Base-by-base conservation (phyloP, 2,329 filamentous ascomycete species). In the Nigrospora sphaerica region DNA sequence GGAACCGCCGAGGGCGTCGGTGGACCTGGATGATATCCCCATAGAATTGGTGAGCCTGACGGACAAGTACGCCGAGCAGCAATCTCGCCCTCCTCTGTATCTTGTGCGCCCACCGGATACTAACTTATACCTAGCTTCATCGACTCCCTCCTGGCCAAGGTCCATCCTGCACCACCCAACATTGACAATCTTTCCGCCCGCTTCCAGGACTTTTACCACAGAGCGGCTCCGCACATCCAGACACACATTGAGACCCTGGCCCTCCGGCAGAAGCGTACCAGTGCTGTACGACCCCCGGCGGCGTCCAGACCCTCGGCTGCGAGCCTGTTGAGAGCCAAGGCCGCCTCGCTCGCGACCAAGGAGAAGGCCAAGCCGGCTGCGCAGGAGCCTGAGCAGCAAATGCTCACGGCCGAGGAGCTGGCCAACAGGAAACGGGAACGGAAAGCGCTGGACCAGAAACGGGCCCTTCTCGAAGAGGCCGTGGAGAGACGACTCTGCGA, bases 191-290 rank as follows among this genome's bases (percentile, higher is more conserved):
- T 97, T 14, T 86, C 90, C 10, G 77, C 80, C n/a, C 75, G 93
- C 45, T 97, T 97, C 62, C 93, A 98, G 66, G 89, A 95, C 47
- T 98, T 97, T 64, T 98, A 98, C 62, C 72, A 78, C 37, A 78
- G 83, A 47, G 88, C 91, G 18, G 85, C 89, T 12, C 77, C 82
- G 2, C 88, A 93, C 56, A 91, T 97, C 49, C 80, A 81, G 45
- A 95, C 89, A 1, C 91, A 97, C 62, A 88, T 96, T 53, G 86
- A 85, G 33, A 81, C 85, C 2, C 73, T 96, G 13, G 85, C 86
- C 3, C 85, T 84, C 17, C 80, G 83, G 37, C 80, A 93, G 54
- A 86, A 80, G 48, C 83, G 88, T 33, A 81, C 86, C 50, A 72
- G 70, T 39, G 81, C 82, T 1, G 75, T 79, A 2, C 66, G 74